Conservation (phyloP, 2,329 filamentous ascomycete species). For the Alternaria ethzedia region DNA sequence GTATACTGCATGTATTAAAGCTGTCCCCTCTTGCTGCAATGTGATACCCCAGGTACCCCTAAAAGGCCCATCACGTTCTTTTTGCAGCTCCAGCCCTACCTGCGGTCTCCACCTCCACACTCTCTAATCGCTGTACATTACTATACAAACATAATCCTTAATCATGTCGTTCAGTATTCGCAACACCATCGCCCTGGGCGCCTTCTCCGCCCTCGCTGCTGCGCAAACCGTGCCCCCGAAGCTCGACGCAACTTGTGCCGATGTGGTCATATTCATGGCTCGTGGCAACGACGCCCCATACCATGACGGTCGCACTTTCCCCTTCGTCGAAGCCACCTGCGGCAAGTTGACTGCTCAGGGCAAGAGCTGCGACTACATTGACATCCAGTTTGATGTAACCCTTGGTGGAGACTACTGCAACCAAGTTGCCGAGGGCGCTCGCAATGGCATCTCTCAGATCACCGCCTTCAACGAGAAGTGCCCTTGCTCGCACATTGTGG, state of each 20-base stretch:
- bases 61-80: conserved; percentile 4
- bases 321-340: conserved; percentile 29
- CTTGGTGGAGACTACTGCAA: conserved; percentile 22
- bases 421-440: conserved; percentile 26
- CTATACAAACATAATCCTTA: conserved; percentile 17
- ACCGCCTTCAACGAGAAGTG: conserved; percentile 62
- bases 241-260: conserved; percentile 25
- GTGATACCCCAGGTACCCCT: conserved; percentile 1
- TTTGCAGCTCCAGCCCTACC: background rate
- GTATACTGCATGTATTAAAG: background rate
- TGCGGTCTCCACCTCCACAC: background rate
- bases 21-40: background rate
- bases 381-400: conserved; percentile 25
- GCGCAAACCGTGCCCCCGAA: conserved; percentile 35
- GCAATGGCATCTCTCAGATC: conserved; percentile 47
- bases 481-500: conserved; percentile 61
- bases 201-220: conserved; percentile 18
- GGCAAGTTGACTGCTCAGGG: conserved; percentile 26
- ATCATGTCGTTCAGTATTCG: conserved; percentile 32
- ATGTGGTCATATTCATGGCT: conserved; percentile 32
- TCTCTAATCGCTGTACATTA: background rate
- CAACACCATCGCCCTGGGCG: conserved; percentile 24
- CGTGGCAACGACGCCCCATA: conserved; percentile 32
- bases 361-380: conserved; percentile 31
- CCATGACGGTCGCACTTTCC: conserved; percentile 26